Evolutionary conservation across 2,329 filamentous ascomycete species (phyloP), one percentile per base, ranked within the genome.

Genomic region (Podosphaera fusca): DNA sequence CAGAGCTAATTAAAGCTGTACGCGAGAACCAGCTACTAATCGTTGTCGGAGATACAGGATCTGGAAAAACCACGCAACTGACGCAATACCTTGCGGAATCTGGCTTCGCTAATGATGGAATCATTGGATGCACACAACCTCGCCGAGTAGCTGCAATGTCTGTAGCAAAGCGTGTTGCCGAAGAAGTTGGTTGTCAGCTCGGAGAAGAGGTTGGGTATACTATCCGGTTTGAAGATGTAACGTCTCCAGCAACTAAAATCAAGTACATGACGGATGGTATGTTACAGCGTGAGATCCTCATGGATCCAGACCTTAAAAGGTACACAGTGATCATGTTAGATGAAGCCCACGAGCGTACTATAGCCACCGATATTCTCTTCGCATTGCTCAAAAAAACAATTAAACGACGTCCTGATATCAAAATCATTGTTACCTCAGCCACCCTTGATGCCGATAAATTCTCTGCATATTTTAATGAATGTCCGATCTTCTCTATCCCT

Each of bases 191-290:
- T 63, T 88, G 94, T 50, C 83, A 83, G 58, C 74, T 98, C 8
- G 92, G 92, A 54, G 82, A 84, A 58, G 78, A 83, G 0, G 94
- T 98, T 42, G 92, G 92, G 34, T 98, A 98, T 69, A 88, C 92
- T 0, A 98, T 98, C 67, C 88, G 92, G 56, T 98, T 98, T 65
- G 92, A 98, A 67, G 94, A 98, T 68, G 95, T 88, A 69, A 98
- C 92, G 0, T 95, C 87, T 73, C 87, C 88, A 63, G 85, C 95
- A 58, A 98, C 92, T 0, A 76, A 83, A 59, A 96, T 98, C 72
- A 98, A 98, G 70, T 98, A 98, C 69, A 95, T 98, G 89, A 98
- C 92, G 0, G 94, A 98, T 66, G 92, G 92, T 73, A 87, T 98
- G 30, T 73, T 98, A 50, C 77, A 98, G 36, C 80, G 92, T 71